Conservation (phyloP, 208 protist genomes). For the Phytomonas francai region DNA sequence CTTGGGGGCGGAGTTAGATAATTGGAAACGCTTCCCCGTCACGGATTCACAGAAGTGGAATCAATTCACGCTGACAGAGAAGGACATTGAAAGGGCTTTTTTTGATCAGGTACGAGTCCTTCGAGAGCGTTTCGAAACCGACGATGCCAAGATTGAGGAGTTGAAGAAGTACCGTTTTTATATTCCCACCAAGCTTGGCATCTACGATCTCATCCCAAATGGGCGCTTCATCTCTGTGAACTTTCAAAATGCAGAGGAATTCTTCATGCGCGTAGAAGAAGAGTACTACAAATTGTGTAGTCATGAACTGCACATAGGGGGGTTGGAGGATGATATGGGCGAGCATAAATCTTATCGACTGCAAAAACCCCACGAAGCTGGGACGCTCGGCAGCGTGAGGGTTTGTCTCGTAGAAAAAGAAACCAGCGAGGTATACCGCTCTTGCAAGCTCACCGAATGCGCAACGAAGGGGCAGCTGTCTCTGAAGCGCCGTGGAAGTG, state of each 20-base stretch:
- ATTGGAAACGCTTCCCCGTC: background rate
- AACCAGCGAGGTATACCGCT: background rate
- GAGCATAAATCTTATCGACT: background rate
- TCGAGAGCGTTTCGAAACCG: slow-evolving; percentile 11
- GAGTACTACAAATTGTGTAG: slow-evolving; percentile 8
- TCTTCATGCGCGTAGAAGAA: slow-evolving; percentile 23
- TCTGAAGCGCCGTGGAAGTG: background rate
- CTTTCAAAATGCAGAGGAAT: slow-evolving; percentile 29
- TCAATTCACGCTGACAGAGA: slow-evolving; percentile 11
- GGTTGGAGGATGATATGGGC: background rate
- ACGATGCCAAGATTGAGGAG: slow-evolving; percentile 14
- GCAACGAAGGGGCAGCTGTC: no score
- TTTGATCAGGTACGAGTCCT: slow-evolving; percentile 18
- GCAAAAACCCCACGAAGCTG: background rate
- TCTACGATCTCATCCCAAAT: slow-evolving; percentile 37
- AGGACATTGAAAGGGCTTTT: slow-evolving; percentile 16
- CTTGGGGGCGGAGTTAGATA: background rate
- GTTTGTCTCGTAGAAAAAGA: background rate
- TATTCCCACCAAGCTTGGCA: slow-evolving; percentile 13
- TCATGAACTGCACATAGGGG: slow-evolving; percentile 5
- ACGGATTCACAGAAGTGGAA: slow-evolving; percentile 6
- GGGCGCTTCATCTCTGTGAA: slow-evolving; percentile 37
- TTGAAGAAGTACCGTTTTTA: slow-evolving; percentile 20
- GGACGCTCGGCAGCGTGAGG: background rate
- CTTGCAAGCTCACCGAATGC: background rate